Evolutionary conservation across 2,329 filamentous ascomycete species (phyloP), one percentile per base, ranked within the genome.

Genomic region (Phoma herbarum): DNA sequence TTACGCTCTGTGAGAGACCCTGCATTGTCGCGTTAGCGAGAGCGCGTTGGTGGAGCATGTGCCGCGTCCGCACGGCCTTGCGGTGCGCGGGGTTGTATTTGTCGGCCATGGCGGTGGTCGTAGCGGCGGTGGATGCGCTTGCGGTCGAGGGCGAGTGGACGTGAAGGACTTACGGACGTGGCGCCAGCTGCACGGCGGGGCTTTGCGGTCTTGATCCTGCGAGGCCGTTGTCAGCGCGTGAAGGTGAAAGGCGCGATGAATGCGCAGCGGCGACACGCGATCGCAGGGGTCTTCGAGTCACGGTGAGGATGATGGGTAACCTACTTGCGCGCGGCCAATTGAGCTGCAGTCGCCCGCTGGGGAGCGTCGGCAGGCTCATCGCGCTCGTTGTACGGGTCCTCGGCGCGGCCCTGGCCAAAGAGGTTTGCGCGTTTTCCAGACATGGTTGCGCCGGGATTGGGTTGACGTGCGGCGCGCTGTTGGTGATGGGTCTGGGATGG

Each of bases 251-350:
- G 12, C 23, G 37, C 48, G 37, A 37, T 4, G 20, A 18, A 42
- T n/a, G 43, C 37, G 53, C 47, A 23, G 16, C 14, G 31, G 26
- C 39, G 45, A 44, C 44, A 46, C 52, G 53, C 46, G 46, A 53
- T 16, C 11, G 16, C 16, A 2, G 31, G 29, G 37, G 41, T 26
- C 10, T 25, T n/a, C 33, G 26, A 26, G 58, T 53, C 43, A 31
- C 26, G 26, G 52, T 25, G 33, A 55, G 51, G 41, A 52, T 35
- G 52, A 65, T 49, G 54, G 63, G 61, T 45, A 85, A 85, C 84
- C 80, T 77, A 85, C 84, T 81, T 85, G 76, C 84, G 80, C 59
- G 73, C 76, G 29, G 84, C 83, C 74, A 85, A 49, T 73, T 85
- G 83, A 37, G 83, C 83, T 37, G 83, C 83, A 26, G 83, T 85